Conservation (phyloP, 2,329 filamentous ascomycete species). For the Pezicula radicicola region DNA sequence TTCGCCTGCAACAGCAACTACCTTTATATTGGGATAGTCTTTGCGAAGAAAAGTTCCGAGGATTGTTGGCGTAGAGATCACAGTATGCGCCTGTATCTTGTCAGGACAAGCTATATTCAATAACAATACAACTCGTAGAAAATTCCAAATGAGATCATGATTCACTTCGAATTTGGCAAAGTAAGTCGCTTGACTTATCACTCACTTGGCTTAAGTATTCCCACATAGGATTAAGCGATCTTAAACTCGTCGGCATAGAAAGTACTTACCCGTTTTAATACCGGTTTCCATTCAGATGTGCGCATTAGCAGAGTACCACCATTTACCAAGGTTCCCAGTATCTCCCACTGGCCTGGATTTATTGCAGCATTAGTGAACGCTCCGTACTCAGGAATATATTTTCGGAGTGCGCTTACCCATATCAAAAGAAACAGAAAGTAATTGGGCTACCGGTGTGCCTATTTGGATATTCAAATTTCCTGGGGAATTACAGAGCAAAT, state of each 20-base stretch:
- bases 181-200: too few relatives aligned
- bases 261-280: slow-evolving; percentile 40
- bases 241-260: neutral
- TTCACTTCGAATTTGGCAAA: too few relatives aligned
- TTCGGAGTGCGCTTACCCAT: slow-evolving; percentile 45
- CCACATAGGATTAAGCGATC: too few relatives aligned
- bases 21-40: slow-evolving; percentile 48
- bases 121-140: too few relatives aligned
- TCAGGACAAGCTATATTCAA: neutral
- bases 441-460: slow-evolving; percentile 50
- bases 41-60: slow-evolving; percentile 45
- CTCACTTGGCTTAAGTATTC: too few relatives aligned
- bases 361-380: neutral
- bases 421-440: slow-evolving; percentile 58
- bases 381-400: neutral
- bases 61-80: slow-evolving; percentile 55
- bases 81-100: slow-evolving; percentile 41
- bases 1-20: slow-evolving; percentile 53
- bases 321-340: slow-evolving; percentile 54
- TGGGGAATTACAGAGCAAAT: slow-evolving; percentile 48
- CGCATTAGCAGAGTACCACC: slow-evolving; percentile 53
- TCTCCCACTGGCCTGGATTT: slow-evolving; percentile 53
- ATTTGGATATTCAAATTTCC: slow-evolving; percentile 46
- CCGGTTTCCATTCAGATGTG: slow-evolving; percentile 45
- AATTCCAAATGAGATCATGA: too few relatives aligned